Base-by-base conservation (phyloP, 257 asterid species). In the Knoxia roxburghii region DNA sequence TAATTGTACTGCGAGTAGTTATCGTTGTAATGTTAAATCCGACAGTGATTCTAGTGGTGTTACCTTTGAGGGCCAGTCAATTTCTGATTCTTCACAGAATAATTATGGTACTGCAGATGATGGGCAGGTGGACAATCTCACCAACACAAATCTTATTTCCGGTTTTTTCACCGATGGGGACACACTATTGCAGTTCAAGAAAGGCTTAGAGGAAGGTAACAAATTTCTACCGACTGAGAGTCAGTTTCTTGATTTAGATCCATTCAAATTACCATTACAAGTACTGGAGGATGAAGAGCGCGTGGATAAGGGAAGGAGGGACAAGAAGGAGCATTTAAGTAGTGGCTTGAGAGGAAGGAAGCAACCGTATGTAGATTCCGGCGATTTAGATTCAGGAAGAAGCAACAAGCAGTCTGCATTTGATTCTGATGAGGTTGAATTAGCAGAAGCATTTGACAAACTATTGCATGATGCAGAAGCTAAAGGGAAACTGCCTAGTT, bases 191-290 rank as follows among this genome's bases (percentile, higher is more conserved):
- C 98, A 82, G 76, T 89, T 86, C 85, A 75, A 81, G 81, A 85
- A 83, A 76, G 98, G 98, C 72, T 68, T 85, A 87, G 98, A 86
- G 79, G 98, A 88, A 84, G 98, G 94, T 24, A 88, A 77, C 70
- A 88, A 82, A 61, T 88, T 91, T 70, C 95, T 91, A 59, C 95
- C 93, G 0, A 40, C 81, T 32, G 73, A 45, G 58, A 85, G 69
- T 74, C 88, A 72, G 76, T 54, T 80, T 49, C 78, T 86, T 30
- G 90, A 86, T 81, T 76, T 88, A 81, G 92, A 81, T 72, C 76
- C 83, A 37, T 81, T 84, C 53, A 77, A 68, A 6, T 76, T 85
- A 52, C 93, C 93, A 63, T 71, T 69, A 50, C 85, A 82, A 30
- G 62, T 15, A 75, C 72, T 82, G 33, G 89, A 83, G 33, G 79